Base-by-base conservation (phyloP, 2,329 filamentous ascomycete genomes). In the Microcyclosporella mali region DNA sequence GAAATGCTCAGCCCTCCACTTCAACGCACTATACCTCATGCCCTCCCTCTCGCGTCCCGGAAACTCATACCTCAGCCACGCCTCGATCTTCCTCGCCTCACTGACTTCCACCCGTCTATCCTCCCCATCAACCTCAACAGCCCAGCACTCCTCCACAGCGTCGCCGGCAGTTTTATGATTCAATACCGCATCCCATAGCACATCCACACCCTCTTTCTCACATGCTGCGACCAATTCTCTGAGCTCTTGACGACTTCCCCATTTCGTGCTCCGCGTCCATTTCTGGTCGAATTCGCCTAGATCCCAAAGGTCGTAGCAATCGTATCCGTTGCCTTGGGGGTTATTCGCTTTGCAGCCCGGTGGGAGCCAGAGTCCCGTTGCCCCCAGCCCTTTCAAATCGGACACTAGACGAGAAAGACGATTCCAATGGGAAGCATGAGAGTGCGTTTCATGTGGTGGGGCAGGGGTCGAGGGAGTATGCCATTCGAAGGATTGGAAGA, bases 401-500 rank as follows among this genome's bases (percentile, higher is more conserved):
- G 59, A 59, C 8, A 63, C 43, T 15, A 57, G 33, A 7, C 55
- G 46, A 14, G 43, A 40, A 2, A 65, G 45, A 14, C 56, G 51
- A 8, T 47, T 46, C 51, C 58, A 65, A 47, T 64, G 61, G 2
- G 54, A 70, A 65, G 40, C 73, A 63, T 50, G 81, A 75, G 33
- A 74, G 29, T 57, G 55, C 7, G 55, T 55, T 29, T 56, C 52
- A 41, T 56, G 35, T 6, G 55, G 48, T 4, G 52, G 27, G 1
- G 58, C 55, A n/a, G 57, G 55, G n/a, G 50, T 39, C 8, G 56
- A 72, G 2, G 80, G 79, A 3, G 79, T 71, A 57, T 86, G 80
- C 83, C 83, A 87, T 66, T 87, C 83, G 58, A 85, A 86, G 10
- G 71, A 78, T 62, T 86, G 81, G 52, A 86, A 73, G 65, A 86